Evolutionary conservation across 345 rosid genomes (phyloP).

Genomic region (Viola odorata): DNA sequence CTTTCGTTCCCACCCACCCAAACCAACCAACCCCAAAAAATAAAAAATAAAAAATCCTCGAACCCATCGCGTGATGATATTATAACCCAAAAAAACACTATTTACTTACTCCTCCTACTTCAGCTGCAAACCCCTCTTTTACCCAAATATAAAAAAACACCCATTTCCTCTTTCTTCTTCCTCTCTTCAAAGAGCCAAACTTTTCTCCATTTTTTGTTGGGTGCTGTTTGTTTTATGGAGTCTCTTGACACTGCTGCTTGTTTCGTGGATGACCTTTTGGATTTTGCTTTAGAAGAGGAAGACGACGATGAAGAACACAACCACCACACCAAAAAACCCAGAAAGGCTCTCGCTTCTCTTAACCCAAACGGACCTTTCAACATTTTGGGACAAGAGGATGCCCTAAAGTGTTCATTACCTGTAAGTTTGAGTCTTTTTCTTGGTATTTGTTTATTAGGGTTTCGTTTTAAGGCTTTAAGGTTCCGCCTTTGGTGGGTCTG

Average conservation of each 20-base stretch:
- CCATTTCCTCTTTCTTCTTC: neutral
- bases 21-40: neutral
- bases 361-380: conserved; percentile 14
- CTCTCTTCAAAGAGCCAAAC: neutral
- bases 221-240: conserved; percentile 22
- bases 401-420: neutral
- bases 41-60: conserved; percentile 2
- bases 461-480: neutral
- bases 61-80: conserved; percentile 10
- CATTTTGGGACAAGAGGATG: conserved; percentile 5
- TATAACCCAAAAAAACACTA: neutral
- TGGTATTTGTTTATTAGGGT: neutral
- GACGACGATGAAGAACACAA: conserved; percentile 25
- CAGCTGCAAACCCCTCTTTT: neutral
- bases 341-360: conserved; percentile 17
- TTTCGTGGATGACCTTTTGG: conserved; percentile 39
- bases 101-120: neutral
- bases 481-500: neutral
- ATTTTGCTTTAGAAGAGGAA: conserved; percentile 37
- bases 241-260: conserved; percentile 26
- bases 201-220: neutral
- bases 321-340: conserved; percentile 21
- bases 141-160: neutral
- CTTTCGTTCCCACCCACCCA: conserved; percentile 16
- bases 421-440: conserved; percentile 29